These are phyloP conservation scores for Smallanthus sonchifolius DNA, from an alignment of 129 eudicot genomes.

Conservation along the genomic window DNA sequence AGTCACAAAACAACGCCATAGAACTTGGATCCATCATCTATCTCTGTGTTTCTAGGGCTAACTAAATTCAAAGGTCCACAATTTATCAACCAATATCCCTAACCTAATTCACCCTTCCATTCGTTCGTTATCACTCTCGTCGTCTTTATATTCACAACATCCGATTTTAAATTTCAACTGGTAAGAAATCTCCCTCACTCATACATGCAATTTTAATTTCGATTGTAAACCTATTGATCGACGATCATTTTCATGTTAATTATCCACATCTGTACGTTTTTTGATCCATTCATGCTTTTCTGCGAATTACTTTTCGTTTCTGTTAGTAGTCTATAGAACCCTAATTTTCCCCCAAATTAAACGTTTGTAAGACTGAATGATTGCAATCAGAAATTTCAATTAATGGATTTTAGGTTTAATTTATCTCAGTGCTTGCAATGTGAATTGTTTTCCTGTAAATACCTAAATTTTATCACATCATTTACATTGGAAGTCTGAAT, in stretches of 20 bases:
- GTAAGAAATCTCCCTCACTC: conserved; percentile 9
- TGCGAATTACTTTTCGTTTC: background rate
- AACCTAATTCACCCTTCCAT: conserved; percentile 3
- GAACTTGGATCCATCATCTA: background rate
- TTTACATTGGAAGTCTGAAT: background rate
- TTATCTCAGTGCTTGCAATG: background rate
- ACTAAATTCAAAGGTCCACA: background rate
- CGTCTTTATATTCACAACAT: background rate
- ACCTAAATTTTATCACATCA: background rate
- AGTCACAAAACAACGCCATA: background rate
- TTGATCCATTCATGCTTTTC: background rate
- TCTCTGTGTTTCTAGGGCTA: background rate
- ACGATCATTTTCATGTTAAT: background rate
- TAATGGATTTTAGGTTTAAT: background rate
- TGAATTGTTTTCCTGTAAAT: background rate
- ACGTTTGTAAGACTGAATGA: background rate
- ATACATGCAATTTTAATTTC: conserved; percentile 3
- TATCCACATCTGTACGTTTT: background rate
- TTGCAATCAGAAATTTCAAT: background rate
- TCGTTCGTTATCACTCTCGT: conserved; percentile 15
- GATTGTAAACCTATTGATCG: background rate
- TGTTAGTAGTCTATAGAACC: background rate
- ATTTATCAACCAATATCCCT: background rate
- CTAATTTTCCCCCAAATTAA: background rate
- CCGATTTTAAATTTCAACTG: background rate